Evolutionary conservation across 1,139 yeast genomes (phyloP).

Genomic region (Lodderomyces parapsilosis): DNA sequence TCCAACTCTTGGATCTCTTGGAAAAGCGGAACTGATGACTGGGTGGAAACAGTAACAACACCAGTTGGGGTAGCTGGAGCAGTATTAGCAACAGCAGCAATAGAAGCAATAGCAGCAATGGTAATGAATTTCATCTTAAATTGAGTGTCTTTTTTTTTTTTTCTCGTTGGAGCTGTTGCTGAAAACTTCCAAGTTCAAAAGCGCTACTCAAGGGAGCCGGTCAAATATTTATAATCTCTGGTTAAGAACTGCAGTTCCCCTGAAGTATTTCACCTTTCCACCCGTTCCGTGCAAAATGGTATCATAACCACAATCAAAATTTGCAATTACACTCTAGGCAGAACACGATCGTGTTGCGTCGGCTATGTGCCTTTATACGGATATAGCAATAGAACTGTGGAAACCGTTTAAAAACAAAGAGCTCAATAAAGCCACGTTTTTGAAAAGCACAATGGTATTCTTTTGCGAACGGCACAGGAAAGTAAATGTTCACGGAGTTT

Average conservation of each 20-base stretch:
- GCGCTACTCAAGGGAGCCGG: background rate
- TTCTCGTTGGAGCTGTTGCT: background rate
- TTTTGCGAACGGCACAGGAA: background rate
- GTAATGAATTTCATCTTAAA: conserved; percentile 2
- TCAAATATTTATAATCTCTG: background rate
- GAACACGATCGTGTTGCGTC: too few relatives aligned
- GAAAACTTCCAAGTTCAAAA: background rate
- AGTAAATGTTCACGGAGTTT: background rate
- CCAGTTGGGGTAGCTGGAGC: background rate
- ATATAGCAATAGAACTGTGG: too few relatives aligned
- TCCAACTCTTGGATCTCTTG: background rate
- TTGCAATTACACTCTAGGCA: too few relatives aligned
- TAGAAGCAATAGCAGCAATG: background rate
- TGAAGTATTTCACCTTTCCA: background rate
- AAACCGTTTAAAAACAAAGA: too few relatives aligned
- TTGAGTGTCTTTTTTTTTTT: too few relatives aligned
- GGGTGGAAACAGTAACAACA: background rate
- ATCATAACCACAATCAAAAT: too few relatives aligned
- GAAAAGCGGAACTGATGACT: background rate
- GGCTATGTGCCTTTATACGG: too few relatives aligned
- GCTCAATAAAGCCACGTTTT: background rate
- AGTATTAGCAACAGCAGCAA: background rate
- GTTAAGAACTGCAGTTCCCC: background rate
- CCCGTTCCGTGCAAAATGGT: background rate
- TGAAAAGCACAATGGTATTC: background rate